These are phyloP conservation scores for Hypoxylon sp. DNA, from an alignment of 2,329 filamentous ascomycete genomes.

Conservation along the genomic window DNA sequence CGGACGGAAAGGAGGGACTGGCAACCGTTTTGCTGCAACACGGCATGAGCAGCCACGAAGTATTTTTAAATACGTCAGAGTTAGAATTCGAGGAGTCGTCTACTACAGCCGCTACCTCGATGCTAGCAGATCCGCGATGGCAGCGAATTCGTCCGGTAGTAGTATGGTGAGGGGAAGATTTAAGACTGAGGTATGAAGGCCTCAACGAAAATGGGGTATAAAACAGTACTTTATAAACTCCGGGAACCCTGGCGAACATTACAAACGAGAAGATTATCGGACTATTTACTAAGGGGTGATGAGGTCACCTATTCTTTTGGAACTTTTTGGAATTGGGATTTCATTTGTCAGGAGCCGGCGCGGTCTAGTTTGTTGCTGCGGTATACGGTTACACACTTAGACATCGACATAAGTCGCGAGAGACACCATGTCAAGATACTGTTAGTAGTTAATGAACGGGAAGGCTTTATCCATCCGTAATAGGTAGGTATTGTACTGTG, in stretches of 20 bases:
- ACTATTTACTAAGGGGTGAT: slow-evolving; percentile 29
- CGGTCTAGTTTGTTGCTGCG: slow-evolving; percentile 5
- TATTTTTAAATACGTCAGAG: background rate
- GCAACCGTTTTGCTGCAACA: slow-evolving; percentile 40
- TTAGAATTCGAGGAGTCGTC: slow-evolving; percentile 36
- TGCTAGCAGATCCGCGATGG: slow-evolving; percentile 33
- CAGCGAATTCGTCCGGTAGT: slow-evolving; percentile 36
- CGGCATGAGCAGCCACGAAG: slow-evolving; percentile 18
- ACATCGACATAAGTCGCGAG: slow-evolving; percentile 5
- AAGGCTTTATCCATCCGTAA: slow-evolving; percentile 4
- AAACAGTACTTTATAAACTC: background rate
- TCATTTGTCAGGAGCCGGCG: slow-evolving; percentile 19
- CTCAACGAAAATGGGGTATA: background rate
- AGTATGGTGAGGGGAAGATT: slow-evolving; percentile 30
- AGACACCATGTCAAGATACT: slow-evolving; percentile 22
- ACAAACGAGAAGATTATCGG: slow-evolving; percentile 20
- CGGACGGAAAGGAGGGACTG: slow-evolving; percentile 37
- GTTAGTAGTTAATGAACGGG: slow-evolving; percentile 30
- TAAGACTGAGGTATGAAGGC: background rate
- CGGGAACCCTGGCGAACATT: background rate
- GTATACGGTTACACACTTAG: slow-evolving; percentile 19
- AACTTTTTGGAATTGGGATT: slow-evolving; percentile 31
- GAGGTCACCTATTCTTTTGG: slow-evolving; percentile 23
- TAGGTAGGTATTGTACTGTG: background rate
- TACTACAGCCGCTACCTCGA: slow-evolving; percentile 28